These are phyloP conservation scores for Prinsepia uniflora DNA, from an alignment of 306 rosid genomes.

Conservation along the genomic window DNA sequence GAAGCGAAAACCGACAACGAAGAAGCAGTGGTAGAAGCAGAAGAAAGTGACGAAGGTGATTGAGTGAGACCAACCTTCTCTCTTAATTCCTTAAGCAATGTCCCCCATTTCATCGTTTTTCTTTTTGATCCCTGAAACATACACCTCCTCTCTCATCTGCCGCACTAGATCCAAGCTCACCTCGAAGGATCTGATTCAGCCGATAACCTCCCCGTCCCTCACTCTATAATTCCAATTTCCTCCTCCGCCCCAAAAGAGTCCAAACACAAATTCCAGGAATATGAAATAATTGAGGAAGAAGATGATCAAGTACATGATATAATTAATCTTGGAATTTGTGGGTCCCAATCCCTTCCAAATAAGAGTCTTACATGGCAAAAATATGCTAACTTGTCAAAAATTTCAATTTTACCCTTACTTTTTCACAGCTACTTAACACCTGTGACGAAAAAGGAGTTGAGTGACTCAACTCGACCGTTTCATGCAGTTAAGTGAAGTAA, in stretches of 20 bases:
- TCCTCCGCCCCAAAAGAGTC: not conserved
- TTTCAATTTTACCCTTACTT: too few relatives aligned
- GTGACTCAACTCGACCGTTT: too few relatives aligned
- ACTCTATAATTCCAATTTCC: conserved; percentile 11
- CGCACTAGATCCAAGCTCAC: conserved; percentile 62
- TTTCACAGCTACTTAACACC: too few relatives aligned
- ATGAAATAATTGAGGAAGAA: too few relatives aligned
- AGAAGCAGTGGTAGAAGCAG: conserved; percentile 32
- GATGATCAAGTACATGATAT: too few relatives aligned
- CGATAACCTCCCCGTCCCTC: conserved; percentile 16
- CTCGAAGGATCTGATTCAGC: conserved; percentile 41
- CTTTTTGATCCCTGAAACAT: conserved; percentile 55
- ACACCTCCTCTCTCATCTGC: conserved; percentile 64
- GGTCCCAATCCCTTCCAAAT: too few relatives aligned
- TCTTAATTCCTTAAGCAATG: conserved; percentile 97
- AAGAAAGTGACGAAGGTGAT: conserved; percentile 31
- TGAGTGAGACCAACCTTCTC: conserved; percentile 97
- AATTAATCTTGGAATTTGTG: too few relatives aligned
- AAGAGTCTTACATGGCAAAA: too few relatives aligned
- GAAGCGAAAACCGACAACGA: conserved; percentile 26
- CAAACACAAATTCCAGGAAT: too few relatives aligned
- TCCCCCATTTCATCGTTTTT: conserved; percentile 93
- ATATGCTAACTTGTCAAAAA: too few relatives aligned
- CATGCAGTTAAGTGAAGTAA: too few relatives aligned
- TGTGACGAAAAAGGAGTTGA: too few relatives aligned